Evolutionary conservation across 2,329 filamentous ascomycete genomes (phyloP).

Genomic region (Neofusicoccum ribis): DNA sequence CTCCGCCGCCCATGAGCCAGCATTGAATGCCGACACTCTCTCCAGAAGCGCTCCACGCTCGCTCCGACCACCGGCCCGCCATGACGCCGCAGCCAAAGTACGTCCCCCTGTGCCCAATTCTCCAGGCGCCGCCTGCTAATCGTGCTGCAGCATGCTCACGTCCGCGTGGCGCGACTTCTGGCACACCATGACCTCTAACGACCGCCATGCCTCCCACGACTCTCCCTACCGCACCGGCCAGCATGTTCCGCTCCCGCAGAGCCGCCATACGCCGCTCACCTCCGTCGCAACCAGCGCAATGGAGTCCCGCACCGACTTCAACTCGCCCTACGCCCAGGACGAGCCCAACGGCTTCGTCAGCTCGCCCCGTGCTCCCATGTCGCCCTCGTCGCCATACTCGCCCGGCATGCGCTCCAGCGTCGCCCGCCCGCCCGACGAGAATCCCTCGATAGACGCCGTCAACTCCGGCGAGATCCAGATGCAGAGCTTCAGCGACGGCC

Average conservation of each 20-base stretch:
- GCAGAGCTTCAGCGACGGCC: slow-evolving; percentile 91
- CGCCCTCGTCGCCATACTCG: slow-evolving; percentile 74
- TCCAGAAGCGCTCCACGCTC: slow-evolving; percentile 2
- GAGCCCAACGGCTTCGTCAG: slow-evolving; percentile 63
- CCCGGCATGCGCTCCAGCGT: slow-evolving; percentile 82
- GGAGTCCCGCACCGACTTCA: slow-evolving; percentile 84
- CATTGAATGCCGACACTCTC: slow-evolving; percentile 12
- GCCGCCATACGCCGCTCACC: slow-evolving; percentile 77
- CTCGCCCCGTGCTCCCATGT: slow-evolving; percentile 56
- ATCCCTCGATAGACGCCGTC: slow-evolving; percentile 64
- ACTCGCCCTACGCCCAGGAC: slow-evolving; percentile 76
- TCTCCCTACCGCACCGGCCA: slow-evolving; percentile 88
- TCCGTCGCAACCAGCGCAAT: slow-evolving; percentile 82
- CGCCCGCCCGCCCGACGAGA: slow-evolving; percentile 63
- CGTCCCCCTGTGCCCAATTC: slow-evolving; percentile 15
- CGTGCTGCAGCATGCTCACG: slow-evolving; percentile 24
- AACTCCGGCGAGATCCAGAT: slow-evolving; percentile 85
- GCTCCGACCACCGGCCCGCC: slow-evolving; percentile 1
- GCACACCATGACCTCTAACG: slow-evolving; percentile 76
- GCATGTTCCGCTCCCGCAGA: slow-evolving; percentile 84
- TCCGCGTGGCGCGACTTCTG: slow-evolving; percentile 83
- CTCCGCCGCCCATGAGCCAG: slow-evolving; percentile 8
- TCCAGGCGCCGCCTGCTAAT: slow-evolving; percentile 2
- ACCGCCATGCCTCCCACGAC: slow-evolving; percentile 87
- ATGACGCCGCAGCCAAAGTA: slow-evolving; percentile 11